Evolutionary conservation across 164 flowering plant species (phyloP).

Genomic region (Magnolia kwangsiensis): DNA sequence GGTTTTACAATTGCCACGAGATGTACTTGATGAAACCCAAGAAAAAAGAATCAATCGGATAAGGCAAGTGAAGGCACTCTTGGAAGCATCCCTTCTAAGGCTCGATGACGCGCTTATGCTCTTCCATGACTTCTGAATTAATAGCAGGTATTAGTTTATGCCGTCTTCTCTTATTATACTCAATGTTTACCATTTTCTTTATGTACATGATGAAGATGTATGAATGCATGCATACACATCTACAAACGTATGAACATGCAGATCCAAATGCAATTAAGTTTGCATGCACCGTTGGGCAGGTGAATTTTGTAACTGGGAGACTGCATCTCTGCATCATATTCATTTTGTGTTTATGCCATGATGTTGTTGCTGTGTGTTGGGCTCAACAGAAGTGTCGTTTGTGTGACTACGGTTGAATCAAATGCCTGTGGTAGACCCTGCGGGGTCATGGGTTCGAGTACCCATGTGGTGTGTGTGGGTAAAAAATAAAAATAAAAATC

Average conservation of each 20-base stretch:
- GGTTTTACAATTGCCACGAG: slow-evolving; percentile 37
- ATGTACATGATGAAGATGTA: not conserved
- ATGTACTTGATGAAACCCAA: slow-evolving; percentile 23
- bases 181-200: not conserved
- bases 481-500: too few species aligned
- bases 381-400: too few species aligned
- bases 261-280: not conserved
- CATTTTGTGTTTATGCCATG: too few species aligned
- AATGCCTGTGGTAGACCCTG: too few species aligned
- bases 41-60: slow-evolving; percentile 19
- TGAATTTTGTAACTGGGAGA: too few species aligned
- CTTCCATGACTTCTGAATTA: slow-evolving; percentile 47
- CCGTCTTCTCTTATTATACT: not conserved
- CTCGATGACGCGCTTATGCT: slow-evolving; percentile 69
- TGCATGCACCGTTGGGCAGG: not conserved
- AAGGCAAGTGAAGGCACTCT: slow-evolving; percentile 20
- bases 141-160: not conserved
- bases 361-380: too few species aligned
- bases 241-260: not conserved
- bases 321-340: too few species aligned
- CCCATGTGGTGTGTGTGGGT: too few species aligned
- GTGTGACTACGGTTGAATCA: too few species aligned
- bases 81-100: slow-evolving; percentile 52
- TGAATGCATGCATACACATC: not conserved
- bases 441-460: too few species aligned